A percentile compares a stretch with the other conserved stretches of the same genome.
phyloP scores from a whole-genome alignment of 2,329 filamentous ascomycete genomes.

The Ophiostoma ulmi region DNA sequence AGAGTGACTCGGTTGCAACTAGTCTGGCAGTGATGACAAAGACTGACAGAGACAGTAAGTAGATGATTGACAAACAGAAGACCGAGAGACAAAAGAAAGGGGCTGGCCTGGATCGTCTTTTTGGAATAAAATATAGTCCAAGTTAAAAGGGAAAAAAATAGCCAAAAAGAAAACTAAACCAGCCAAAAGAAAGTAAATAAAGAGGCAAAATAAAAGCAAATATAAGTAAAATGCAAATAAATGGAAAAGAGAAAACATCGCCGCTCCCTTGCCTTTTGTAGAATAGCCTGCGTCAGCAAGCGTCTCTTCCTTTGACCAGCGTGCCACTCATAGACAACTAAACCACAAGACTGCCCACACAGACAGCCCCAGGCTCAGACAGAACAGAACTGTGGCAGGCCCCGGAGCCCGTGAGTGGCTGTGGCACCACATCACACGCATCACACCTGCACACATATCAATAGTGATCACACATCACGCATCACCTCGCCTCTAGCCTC shows the following conservation, averaged over 20 bases:
- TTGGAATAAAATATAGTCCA: neutral
- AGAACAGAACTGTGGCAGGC: conserved; percentile 5
- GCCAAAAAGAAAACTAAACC: neutral
- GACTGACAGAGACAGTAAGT: neutral
- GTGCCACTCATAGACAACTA: neutral
- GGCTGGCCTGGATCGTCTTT: neutral
- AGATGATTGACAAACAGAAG: neutral
- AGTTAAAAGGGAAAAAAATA: neutral
- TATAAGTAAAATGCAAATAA: neutral
- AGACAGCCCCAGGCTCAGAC: conserved; percentile 2
- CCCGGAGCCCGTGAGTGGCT: conserved; percentile 21
- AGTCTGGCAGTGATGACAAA: conserved; percentile 2
- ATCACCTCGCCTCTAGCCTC: neutral
- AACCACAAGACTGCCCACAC: conserved; percentile 5
- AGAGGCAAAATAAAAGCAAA: neutral
- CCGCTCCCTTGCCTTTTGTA: conserved; percentile 3
- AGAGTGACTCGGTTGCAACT: neutral
- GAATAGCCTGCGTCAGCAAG: neutral
- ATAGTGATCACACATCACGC: conserved; percentile 13
- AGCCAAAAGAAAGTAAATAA: neutral
- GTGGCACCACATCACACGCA: conserved; percentile 19
- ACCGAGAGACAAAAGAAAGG: neutral
- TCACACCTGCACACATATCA: conserved; percentile 3
- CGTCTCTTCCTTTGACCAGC: neutral
- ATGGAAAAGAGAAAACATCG: neutral